These are phyloP conservation scores for Saccharomyces kudriavzevii DNA, from an alignment of 805 yeast genomes.

Conservation along the genomic window DNA sequence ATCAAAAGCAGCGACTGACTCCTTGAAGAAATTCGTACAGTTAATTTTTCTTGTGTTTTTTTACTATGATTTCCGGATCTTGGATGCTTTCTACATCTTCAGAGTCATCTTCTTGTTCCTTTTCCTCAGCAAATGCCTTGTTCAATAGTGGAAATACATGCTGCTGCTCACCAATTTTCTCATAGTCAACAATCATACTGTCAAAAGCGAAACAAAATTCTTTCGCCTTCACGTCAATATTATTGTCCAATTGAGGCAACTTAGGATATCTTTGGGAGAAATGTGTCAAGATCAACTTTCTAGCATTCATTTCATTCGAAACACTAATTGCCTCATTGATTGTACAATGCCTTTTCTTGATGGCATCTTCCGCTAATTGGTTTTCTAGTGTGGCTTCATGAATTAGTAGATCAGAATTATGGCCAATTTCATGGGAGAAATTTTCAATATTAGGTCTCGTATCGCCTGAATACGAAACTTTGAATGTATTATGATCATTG, in stretches of 20 bases:
- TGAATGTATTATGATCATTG: constrained; percentile 37
- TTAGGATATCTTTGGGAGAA: constrained; percentile 84
- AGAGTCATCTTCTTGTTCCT: constrained; percentile 24
- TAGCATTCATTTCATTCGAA: constrained; percentile 62
- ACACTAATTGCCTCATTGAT: constrained; percentile 76
- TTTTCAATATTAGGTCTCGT: constrained; percentile 65
- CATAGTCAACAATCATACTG: constrained; percentile 46
- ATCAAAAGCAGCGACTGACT: not conserved
- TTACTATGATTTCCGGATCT: not conserved
- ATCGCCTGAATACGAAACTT: constrained; percentile 87
- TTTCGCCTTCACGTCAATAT: constrained; percentile 20
- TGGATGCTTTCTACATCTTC: constrained; percentile 13
- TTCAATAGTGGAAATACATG: constrained; percentile 23
- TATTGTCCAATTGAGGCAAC: constrained; percentile 35
- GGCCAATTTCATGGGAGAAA: constrained; percentile 59
- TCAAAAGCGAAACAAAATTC: constrained; percentile 54
- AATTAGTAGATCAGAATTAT: constrained; percentile 60
- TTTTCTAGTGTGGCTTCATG: constrained; percentile 94
- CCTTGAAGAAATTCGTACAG: not conserved
- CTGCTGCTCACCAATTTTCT: constrained; percentile 36
- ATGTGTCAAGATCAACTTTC: constrained; percentile 72
- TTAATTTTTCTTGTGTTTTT: not conserved
- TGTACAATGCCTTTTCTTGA: constrained; percentile 77
- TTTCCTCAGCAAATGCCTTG: constrained; percentile 28
- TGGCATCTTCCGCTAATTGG: constrained; percentile 67